These are phyloP conservation scores for Fragilaria radians DNA, from an alignment of 108 stramenopile genomes.

Conservation along the genomic window DNA sequence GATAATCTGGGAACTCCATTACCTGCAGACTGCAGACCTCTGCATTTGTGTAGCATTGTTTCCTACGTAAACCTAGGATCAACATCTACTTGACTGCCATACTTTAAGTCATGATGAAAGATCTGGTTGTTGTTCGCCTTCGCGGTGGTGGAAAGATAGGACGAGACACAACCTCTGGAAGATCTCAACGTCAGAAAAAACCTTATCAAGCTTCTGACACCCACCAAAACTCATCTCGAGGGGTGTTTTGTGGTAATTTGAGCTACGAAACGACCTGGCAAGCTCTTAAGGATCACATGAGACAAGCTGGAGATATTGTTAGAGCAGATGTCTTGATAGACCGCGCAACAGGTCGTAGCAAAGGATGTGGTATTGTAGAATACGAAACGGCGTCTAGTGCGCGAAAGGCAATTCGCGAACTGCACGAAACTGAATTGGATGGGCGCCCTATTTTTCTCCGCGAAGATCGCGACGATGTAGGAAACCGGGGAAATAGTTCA, in stretches of 20 bases:
- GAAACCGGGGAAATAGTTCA: conserved; percentile 13
- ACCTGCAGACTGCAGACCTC: no score
- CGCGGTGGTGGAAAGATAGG: not conserved
- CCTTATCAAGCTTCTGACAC: conserved; percentile 6
- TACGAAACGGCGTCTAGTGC: conserved; percentile 55
- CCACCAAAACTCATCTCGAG: conserved; percentile 11
- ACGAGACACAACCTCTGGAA: not conserved
- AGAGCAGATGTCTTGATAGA: conserved; percentile 72
- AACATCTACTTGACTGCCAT: no score
- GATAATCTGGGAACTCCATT: no score
- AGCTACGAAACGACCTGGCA: conserved; percentile 81
- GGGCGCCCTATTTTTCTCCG: conserved; percentile 45
- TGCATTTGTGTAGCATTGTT: no score
- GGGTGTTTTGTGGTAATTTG: conserved; percentile 89
- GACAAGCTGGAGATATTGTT: conserved; percentile 65
- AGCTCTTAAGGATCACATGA: conserved; percentile 94
- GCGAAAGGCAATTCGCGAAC: conserved; percentile 45
- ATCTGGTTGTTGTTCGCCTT: no score
- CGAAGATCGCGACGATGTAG: not conserved
- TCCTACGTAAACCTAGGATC: no score
- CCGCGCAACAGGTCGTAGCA: conserved; percentile 37
- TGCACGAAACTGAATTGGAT: conserved; percentile 61
- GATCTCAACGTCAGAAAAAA: not conserved
- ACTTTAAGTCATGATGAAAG: no score
- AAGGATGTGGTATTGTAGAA: conserved; percentile 84